Base-by-base conservation (phyloP, 176 grass and related monocot species). In the Carex pumila region DNA sequence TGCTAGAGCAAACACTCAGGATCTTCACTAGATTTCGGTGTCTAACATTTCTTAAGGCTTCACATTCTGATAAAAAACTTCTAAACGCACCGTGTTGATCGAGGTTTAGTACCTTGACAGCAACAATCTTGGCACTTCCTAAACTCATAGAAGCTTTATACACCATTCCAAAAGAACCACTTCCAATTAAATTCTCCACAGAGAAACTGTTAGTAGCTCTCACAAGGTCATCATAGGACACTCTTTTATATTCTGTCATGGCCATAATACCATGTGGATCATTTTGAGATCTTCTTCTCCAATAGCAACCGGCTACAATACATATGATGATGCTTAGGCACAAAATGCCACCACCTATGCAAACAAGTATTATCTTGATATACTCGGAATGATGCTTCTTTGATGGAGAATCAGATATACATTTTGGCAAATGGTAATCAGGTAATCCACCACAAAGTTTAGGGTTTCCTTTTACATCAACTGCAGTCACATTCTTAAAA, bases 31-130 rank as follows among this genome's bases (percentile, higher is more conserved):
- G 89, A 81, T 94, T 94, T 17, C 85, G 83, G 19, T 94, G 90
- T 21, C 87, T 84, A 49, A 90, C 84, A 53, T 77, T 91, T 61
- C 68, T 83, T 65, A 94, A 67, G n/a, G 83, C 85, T 70, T 85
- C 37, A 8, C 92, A 90, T 91, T 94, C 92, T 43, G 87, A 85
- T 43, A 86, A n/a, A 75, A 90, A 94, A 66, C 89, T 94, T 77
- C 10, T 89, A 52, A 77, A 82, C 12, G 85, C 85, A 8, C 87
- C 79, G 80, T 71, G 50, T 81, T 87, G 86, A 17, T 79, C 69
- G 57, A 94, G 87, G 67, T 94, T 63, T 41, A 91, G 80, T 69
- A 89, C 89, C 75, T 94, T 94, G 32, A 94, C 83, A 0, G 83
- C 87, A 70, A 94, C 85, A 55, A 41, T 78, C 11, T 57, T 47